Conservation (phyloP, 768 basidiomycete genomes). For the Austroboletus eburneus region DNA sequence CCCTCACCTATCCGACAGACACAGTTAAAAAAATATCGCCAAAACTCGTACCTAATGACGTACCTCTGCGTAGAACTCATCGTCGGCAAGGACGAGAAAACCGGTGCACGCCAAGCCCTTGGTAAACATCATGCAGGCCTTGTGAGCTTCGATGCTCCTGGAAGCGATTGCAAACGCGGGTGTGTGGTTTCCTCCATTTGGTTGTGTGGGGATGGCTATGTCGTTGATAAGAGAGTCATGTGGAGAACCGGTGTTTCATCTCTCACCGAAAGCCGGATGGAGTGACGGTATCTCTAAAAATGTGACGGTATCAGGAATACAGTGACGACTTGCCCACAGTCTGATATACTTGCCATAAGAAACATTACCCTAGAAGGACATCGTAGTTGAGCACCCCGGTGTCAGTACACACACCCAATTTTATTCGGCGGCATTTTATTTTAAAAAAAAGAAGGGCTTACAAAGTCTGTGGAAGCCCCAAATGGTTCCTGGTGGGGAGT, state of each 20-base stretch:
- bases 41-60: not conserved
- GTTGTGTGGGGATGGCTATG: slow-evolving; percentile 67
- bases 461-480: slow-evolving; percentile 74
- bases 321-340: not conserved
- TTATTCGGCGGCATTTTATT: not conserved
- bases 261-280: slow-evolving; percentile 60
- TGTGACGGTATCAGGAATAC: slow-evolving; percentile 11
- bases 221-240: slow-evolving; percentile 10
- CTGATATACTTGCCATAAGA: slow-evolving; percentile 50
- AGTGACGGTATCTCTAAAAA: slow-evolving; percentile 53
- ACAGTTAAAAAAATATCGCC: not conserved
- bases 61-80: slow-evolving; percentile 54
- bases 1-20: slow-evolving; percentile 19
- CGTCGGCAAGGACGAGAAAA: slow-evolving; percentile 55
- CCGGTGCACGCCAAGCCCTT: slow-evolving; percentile 63
- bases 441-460: slow-evolving; percentile 34
- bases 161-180: slow-evolving; percentile 61
- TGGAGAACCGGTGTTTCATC: not conserved
- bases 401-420: not conserved
- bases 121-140: slow-evolving; percentile 49
- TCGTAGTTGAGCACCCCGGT: slow-evolving; percentile 9
- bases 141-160: slow-evolving; percentile 57
- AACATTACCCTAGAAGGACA: slow-evolving; percentile 59
- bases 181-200: slow-evolving; percentile 74
- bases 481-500: slow-evolving; percentile 33